Evolutionary conservation across 441 rosid species (phyloP).

Genomic region (Gossypium gossypioides): DNA sequence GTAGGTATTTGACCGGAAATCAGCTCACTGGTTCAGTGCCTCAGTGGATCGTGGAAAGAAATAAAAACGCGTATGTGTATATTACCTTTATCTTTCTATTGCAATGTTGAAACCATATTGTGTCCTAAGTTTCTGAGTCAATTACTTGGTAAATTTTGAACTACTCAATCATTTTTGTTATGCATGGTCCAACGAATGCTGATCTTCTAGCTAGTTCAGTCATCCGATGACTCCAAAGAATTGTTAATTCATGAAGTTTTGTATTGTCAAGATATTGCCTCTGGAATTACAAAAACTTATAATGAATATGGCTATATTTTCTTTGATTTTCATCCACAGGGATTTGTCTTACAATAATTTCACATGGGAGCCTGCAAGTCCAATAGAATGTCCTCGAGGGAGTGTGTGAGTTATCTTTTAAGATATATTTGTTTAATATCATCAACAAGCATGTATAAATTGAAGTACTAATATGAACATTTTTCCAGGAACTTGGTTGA

Average conservation of each 20-base stretch:
- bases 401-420: conserved; percentile 45
- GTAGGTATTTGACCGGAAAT: conserved; percentile 72
- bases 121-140: neutral
- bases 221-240: neutral
- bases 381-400: conserved; percentile 41
- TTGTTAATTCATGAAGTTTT: neutral
- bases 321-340: conserved; percentile 33
- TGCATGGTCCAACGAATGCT: neutral
- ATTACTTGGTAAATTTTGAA: neutral
- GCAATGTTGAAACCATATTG: neutral
- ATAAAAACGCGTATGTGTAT: conserved; percentile 55
- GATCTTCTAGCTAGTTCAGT: neutral
- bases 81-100: neutral
- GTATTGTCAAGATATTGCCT: neutral
- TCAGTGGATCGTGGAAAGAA: conserved; percentile 39
- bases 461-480: neutral
- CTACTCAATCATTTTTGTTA: neutral
- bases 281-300: neutral
- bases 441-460: neutral
- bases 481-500: conserved; percentile 66
- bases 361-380: conserved; percentile 53
- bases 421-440: neutral
- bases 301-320: conserved; percentile 1
- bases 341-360: conserved; percentile 77
- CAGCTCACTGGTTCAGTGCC: conserved; percentile 64